A percentile compares a stretch with the other conserved stretches of the same genome.
Conservation (phyloP, 805 yeast species). For the Starmerella bombicola region DNA sequence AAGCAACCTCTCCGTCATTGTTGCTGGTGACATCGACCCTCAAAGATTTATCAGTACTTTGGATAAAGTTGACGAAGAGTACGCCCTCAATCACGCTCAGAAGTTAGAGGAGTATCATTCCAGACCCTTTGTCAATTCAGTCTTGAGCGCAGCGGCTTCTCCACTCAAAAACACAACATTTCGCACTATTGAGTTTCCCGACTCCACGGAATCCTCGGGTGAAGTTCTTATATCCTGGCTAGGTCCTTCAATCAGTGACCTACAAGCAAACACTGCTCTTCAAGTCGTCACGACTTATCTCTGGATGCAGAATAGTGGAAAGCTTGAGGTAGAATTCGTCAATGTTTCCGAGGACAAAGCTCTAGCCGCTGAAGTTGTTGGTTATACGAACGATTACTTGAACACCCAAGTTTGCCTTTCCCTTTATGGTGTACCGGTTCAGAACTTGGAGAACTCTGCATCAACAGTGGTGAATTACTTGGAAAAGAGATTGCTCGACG, state of each 20-base stretch:
- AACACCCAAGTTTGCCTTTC: conserved; percentile 44
- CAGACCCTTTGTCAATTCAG: conserved; percentile 71
- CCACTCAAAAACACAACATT: conserved; percentile 33
- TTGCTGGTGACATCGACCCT: conserved; percentile 79
- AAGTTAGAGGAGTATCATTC: too few relatives aligned
- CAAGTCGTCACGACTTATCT: conserved; percentile 62
- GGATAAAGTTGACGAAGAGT: conserved; percentile 43
- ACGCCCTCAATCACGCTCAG: conserved; percentile 25
- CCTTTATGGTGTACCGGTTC: conserved; percentile 67
- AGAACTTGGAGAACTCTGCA: conserved; percentile 43
- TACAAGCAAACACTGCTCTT: conserved; percentile 50
- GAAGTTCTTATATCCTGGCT: conserved; percentile 65
- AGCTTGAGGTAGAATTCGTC: conserved; percentile 56
- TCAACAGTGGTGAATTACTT: conserved; percentile 40
- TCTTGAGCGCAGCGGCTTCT: conserved; percentile 30
- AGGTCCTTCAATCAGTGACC: conserved; percentile 54
- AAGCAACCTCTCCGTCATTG: conserved; percentile 67
- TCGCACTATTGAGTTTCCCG: conserved; percentile 66
- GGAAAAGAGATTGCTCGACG: conserved; percentile 29
- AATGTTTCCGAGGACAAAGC: conserved; percentile 61
- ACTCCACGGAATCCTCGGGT: conserved; percentile 73
- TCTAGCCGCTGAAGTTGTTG: conserved; percentile 55
- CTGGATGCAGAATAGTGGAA: conserved; percentile 63
- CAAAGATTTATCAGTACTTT: conserved; percentile 51
- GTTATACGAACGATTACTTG: conserved; percentile 61